phyloP scores from a whole-genome alignment of 257 asterid species.

The Cynanchum wilfordii region DNA sequence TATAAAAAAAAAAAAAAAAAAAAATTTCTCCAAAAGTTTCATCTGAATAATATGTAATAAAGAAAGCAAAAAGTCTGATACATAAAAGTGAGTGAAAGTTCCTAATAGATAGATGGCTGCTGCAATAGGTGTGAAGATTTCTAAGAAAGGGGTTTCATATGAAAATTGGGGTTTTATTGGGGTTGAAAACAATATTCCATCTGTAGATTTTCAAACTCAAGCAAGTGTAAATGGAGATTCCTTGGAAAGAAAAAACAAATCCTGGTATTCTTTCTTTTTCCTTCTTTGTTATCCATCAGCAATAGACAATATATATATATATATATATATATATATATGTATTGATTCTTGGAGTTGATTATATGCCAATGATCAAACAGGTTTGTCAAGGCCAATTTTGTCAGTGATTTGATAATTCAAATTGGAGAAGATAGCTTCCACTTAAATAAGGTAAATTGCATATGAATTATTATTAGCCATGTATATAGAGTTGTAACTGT shows the following conservation, averaged over 20 bases:
- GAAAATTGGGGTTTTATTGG: constrained; percentile 1
- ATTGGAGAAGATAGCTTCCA: constrained; percentile 27
- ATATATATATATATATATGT: not conserved
- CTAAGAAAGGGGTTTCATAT: constrained; percentile 5
- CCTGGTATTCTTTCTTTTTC: constrained; percentile 18
- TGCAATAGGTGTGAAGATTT: constrained; percentile 7
- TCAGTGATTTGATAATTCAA: constrained; percentile 25
- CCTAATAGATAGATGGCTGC: constrained; percentile 1
- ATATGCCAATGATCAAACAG: constrained; percentile 9
- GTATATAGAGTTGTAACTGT: no score
- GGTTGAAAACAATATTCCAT: constrained; percentile 20
- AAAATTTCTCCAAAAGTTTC: no score
- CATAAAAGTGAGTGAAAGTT: not conserved
- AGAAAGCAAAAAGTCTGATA: not conserved
- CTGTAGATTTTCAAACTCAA: constrained; percentile 21
- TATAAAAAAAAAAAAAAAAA: no score
- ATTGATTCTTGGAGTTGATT: constrained; percentile 6
- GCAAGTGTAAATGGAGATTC: constrained; percentile 21
- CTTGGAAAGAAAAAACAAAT: constrained; percentile 24
- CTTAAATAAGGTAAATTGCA: constrained; percentile 23
- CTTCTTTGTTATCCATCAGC: not conserved
- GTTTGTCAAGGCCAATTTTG: constrained; percentile 19
- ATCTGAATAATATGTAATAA: not conserved
- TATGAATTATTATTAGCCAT: not conserved
- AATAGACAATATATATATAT: not conserved